These are phyloP conservation scores for Trichoderma sp. DNA, from an alignment of 2,329 filamentous ascomycete species.

Conservation along the genomic window DNA sequence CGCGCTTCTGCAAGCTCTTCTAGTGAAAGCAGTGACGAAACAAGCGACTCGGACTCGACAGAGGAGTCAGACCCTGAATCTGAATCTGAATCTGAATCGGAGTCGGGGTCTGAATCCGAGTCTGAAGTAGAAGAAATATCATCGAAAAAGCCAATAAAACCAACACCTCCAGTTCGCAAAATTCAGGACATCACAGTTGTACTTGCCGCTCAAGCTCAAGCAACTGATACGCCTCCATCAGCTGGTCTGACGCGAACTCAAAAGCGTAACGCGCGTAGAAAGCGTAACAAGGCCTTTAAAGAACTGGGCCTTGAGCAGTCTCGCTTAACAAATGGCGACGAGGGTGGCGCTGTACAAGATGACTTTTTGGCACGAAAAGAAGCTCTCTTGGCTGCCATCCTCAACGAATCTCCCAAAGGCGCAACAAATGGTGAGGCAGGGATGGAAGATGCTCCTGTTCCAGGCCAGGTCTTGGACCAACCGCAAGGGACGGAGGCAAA, in stretches of 20 bases:
- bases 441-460: not conserved
- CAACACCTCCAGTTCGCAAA: not conserved
- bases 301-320: constrained; percentile 29
- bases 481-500: not conserved
- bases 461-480: not conserved
- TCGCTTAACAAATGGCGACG: constrained; percentile 26
- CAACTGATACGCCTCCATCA: constrained; percentile 33
- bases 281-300: constrained; percentile 41
- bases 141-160: constrained; percentile 37
- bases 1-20: constrained; percentile 7
- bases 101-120: constrained; percentile 37
- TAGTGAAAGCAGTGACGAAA: constrained; percentile 22
- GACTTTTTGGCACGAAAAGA: constrained; percentile 47
- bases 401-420: constrained; percentile 31
- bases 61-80: constrained; percentile 33
- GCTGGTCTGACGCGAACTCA: constrained; percentile 50
- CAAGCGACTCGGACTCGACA: constrained; percentile 31
- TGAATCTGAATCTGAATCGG: constrained; percentile 38
- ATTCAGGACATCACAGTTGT: not conserved
- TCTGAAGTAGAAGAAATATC: constrained; percentile 45
- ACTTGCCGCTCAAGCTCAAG: not conserved
- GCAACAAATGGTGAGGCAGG: not conserved
- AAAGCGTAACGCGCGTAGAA: constrained; percentile 57
- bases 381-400: constrained; percentile 42
- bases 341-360: constrained; percentile 29